Evolutionary conservation across 371 early-diverging fungal species (phyloP).

Genomic region (Mortierella sp.): DNA sequence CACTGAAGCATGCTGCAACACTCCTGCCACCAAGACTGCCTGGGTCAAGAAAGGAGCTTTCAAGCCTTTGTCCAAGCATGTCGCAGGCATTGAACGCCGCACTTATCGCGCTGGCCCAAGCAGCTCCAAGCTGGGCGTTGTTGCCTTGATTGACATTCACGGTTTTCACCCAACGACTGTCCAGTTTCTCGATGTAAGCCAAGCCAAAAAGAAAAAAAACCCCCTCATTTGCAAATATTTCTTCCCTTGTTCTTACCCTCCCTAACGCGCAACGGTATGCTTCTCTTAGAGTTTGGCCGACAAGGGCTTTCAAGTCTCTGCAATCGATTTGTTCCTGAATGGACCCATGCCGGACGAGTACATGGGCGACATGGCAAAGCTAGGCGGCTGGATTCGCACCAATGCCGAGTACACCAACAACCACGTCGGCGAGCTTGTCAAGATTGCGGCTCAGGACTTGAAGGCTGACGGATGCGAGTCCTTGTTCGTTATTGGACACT

Average conservation of each 20-base stretch:
- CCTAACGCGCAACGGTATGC: not conserved
- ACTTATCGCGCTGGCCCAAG: slow-evolving; percentile 27
- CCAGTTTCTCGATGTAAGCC: slow-evolving; percentile 25
- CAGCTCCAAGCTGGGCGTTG: slow-evolving; percentile 26
- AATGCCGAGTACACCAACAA: slow-evolving; percentile 33
- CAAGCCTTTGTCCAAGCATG: slow-evolving; percentile 25
- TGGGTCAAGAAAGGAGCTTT: slow-evolving; percentile 31
- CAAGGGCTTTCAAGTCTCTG: slow-evolving; percentile 38
- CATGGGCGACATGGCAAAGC: slow-evolving; percentile 31
- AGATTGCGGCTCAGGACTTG: slow-evolving; percentile 33
- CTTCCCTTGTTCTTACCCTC: too few species aligned
- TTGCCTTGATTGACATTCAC: slow-evolving; percentile 37
- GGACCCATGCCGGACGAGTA: slow-evolving; percentile 33
- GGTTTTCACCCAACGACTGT: slow-evolving; percentile 30
- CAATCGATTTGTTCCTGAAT: slow-evolving; percentile 29
- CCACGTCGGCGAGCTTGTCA: slow-evolving; percentile 26
- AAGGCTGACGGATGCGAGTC: slow-evolving; percentile 10
- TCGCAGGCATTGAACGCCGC: slow-evolving; percentile 24
- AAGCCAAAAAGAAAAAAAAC: too few species aligned
- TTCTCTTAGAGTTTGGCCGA: slow-evolving; percentile 18
- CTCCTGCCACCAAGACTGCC: slow-evolving; percentile 26
- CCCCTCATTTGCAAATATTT: too few species aligned
- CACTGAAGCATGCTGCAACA: slow-evolving; percentile 41
- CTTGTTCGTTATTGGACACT: slow-evolving; percentile 36
- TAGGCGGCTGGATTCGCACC: slow-evolving; percentile 27